phyloP scores from a whole-genome alignment of 1,284 basidiomycete genomes.

The Prillingera fragicola region DNA sequence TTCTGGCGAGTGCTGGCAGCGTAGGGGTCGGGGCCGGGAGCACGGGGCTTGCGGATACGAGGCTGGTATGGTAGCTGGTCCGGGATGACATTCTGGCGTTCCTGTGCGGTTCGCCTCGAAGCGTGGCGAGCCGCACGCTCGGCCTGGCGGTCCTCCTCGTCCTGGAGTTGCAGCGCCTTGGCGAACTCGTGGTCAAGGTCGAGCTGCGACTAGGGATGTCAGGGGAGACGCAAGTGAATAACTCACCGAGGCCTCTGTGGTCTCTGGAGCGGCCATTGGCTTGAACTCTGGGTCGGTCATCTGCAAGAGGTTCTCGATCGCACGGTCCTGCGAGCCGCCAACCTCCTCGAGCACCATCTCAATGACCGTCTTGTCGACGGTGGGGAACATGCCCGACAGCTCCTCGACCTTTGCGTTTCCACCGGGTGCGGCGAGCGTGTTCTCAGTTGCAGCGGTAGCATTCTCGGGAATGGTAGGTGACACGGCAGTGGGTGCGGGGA shows the following conservation, averaged over 20 bases:
- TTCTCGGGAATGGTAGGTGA: not conserved
- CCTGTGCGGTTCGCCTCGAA: not conserved
- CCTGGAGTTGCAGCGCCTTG: conserved; percentile 40
- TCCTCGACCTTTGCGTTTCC: conserved; percentile 34
- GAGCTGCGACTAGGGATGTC: conserved; percentile 33
- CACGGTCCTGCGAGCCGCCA: conserved; percentile 38
- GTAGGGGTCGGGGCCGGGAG: conserved; percentile 9
- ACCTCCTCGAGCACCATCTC: conserved; percentile 44
- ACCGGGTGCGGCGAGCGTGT: not conserved
- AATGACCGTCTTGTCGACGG: conserved; percentile 40
- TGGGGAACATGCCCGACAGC: conserved; percentile 41
- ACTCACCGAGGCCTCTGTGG: conserved; percentile 21
- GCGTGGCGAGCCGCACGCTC: not conserved
- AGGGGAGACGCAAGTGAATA: too few species aligned
- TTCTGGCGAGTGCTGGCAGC: conserved; percentile 1
- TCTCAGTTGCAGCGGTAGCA: not conserved
- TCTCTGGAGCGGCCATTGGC: conserved; percentile 25
- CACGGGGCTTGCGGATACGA: conserved; percentile 30
- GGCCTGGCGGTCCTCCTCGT: conserved; percentile 28
- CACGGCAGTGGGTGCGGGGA: not conserved
- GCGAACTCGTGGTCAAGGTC: conserved; percentile 47
- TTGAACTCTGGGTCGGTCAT: conserved; percentile 48
- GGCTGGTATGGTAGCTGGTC: conserved; percentile 43
- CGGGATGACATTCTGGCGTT: conserved; percentile 3
- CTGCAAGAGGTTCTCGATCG: conserved; percentile 43